Evolutionary conservation across 345 rosid genomes (phyloP).

Genomic region (Clarkia xantiana): DNA sequence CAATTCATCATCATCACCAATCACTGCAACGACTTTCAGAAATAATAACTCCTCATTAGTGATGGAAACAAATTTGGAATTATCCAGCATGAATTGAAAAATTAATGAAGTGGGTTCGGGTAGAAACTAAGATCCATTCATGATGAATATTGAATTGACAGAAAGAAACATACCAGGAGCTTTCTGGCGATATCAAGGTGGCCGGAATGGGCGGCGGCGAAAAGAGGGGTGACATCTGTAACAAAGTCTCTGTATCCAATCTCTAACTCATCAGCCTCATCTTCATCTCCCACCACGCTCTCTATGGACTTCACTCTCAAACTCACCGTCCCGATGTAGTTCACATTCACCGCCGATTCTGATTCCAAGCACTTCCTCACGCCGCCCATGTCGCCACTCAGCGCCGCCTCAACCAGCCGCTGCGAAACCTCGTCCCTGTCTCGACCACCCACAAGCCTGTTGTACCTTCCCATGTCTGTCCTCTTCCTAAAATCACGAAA

Average conservation of each 20-base stretch:
- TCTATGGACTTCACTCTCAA: constrained; percentile 20
- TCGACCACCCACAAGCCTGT: constrained; percentile 6
- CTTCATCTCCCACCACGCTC: constrained; percentile 19
- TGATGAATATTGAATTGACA: too few species aligned
- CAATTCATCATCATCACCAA: too few species aligned
- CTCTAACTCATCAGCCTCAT: constrained; percentile 24
- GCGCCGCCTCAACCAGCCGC: constrained; percentile 16
- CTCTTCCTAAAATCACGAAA: neutral
- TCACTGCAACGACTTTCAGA: too few species aligned
- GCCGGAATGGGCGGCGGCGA: constrained; percentile 24
- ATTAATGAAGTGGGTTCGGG: too few species aligned
- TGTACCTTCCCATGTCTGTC: constrained; percentile 10
- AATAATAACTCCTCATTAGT: too few species aligned
- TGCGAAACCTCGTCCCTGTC: constrained; percentile 19
- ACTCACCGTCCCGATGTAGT: constrained; percentile 21
- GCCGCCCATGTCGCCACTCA: constrained; percentile 15
- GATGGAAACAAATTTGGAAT: too few species aligned
- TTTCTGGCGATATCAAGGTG: constrained; percentile 15
- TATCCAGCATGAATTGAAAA: too few species aligned
- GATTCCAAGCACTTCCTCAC: constrained; percentile 11
- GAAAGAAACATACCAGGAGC: constrained; percentile 17
- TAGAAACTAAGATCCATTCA: neutral
- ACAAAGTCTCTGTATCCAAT: constrained; percentile 20
- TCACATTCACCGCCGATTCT: constrained; percentile 12
- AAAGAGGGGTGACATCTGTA: constrained; percentile 24